Evolutionary conservation across 805 yeast genomes (phyloP).

Genomic region (Metahyphopichia silvanorum): DNA sequence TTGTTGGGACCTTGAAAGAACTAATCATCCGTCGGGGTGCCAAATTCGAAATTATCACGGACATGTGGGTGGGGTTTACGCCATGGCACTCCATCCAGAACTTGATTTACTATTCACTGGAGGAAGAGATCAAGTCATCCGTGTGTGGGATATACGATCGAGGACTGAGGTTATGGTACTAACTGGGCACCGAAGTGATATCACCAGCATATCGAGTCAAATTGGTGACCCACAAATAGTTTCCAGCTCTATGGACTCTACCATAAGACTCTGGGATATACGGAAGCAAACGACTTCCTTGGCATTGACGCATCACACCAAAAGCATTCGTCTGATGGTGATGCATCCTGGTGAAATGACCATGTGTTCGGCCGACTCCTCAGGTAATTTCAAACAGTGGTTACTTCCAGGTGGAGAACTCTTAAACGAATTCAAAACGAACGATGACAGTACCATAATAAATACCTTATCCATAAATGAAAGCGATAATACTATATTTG

Average conservation of each 20-base stretch:
- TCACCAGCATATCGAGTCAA: slow-evolving; percentile 65
- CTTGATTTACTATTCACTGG: slow-evolving; percentile 81
- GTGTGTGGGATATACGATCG: slow-evolving; percentile 93
- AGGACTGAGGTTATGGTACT: slow-evolving; percentile 70
- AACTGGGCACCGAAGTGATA: slow-evolving; percentile 76
- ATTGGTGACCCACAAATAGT: slow-evolving; percentile 82
- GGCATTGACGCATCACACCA: slow-evolving; percentile 80
- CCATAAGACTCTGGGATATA: slow-evolving; percentile 87
- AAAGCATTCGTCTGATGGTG: slow-evolving; percentile 71
- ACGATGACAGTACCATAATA: slow-evolving; percentile 47
- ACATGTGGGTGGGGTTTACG: slow-evolving; percentile 84
- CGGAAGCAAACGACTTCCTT: slow-evolving; percentile 71
- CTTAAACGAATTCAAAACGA: slow-evolving; percentile 49
- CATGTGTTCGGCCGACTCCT: slow-evolving; percentile 76
- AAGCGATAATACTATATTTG: slow-evolving; percentile 58
- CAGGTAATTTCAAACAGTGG: slow-evolving; percentile 78
- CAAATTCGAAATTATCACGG: slow-evolving; percentile 87
- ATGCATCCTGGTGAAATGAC: slow-evolving; percentile 69
- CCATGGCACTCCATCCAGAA: slow-evolving; percentile 84
- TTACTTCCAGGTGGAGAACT: slow-evolving; percentile 72
- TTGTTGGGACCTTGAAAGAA: slow-evolving; percentile 95
- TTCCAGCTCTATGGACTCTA: slow-evolving; percentile 79
- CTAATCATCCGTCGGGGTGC: slow-evolving; percentile 51
- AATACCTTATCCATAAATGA: slow-evolving; percentile 68
- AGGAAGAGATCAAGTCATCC: slow-evolving; percentile 80